Percentiles rank a stretch among this genome's conserved stretches.
Evolutionary conservation across 805 yeast species (phyloP).

Genomic region (Kodamaea laetipori): DNA sequence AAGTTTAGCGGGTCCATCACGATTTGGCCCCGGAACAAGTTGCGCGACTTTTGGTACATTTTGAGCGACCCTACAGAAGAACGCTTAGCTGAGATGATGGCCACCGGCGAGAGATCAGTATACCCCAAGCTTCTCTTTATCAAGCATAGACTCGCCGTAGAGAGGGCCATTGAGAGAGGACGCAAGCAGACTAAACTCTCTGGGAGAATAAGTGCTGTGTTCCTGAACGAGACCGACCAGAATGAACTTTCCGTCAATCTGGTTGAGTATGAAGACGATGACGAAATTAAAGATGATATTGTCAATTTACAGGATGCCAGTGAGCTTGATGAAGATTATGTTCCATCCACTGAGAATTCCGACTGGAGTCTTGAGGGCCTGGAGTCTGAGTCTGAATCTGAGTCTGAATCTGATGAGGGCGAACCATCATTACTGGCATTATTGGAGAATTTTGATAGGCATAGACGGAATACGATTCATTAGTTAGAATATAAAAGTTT

Average conservation of each 20-base stretch:
- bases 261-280: slow-evolving; percentile 17
- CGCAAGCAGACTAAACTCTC: slow-evolving; percentile 29
- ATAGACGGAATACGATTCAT: neutral
- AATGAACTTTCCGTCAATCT: slow-evolving; percentile 11
- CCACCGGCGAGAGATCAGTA: slow-evolving; percentile 63
- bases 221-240: slow-evolving; percentile 7
- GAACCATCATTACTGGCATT: neutral
- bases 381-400: slow-evolving; percentile 7
- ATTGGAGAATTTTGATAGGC: neutral
- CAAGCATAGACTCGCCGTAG: slow-evolving; percentile 64
- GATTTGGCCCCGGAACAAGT: slow-evolving; percentile 66
- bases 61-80: slow-evolving; percentile 68
- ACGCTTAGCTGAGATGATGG: slow-evolving; percentile 54
- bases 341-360: slow-evolving; percentile 6
- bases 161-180: slow-evolving; percentile 61
- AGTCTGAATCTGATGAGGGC: slow-evolving; percentile 11
- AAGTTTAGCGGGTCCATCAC: slow-evolving; percentile 75
- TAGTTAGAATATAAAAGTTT: neutral
- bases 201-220: slow-evolving; percentile 17
- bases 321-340: slow-evolving; percentile 10
- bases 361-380: slow-evolving; percentile 11
- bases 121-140: slow-evolving; percentile 69
- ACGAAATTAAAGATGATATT: slow-evolving; percentile 8
- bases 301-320: neutral
- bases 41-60: slow-evolving; percentile 62